Percentiles rank a stretch among this genome's conserved stretches.
These are phyloP conservation scores for Triticum aestivum DNA, from an alignment of 176 grass and related monocot genomes.

Conservation along the genomic window DNA sequence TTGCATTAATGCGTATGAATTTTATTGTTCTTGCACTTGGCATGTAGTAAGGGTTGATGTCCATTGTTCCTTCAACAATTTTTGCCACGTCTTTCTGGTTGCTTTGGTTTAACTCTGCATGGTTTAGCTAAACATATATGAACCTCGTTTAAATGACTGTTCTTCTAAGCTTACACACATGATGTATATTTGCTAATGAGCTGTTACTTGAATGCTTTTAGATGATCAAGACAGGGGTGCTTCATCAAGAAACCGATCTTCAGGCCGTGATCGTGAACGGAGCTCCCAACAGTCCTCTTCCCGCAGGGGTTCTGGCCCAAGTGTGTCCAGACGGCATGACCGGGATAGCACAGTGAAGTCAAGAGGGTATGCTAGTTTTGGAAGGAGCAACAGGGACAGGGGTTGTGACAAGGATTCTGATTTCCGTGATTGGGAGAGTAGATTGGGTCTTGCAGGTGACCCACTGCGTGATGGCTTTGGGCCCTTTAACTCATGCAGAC, in stretches of 20 bases:
- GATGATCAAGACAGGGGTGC: conserved; percentile 30
- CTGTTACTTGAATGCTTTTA: conserved; percentile 33
- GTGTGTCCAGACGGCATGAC: conserved; percentile 41
- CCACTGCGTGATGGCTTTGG: conserved; percentile 38
- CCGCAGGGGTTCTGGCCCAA: conserved; percentile 41
- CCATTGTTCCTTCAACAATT: neutral
- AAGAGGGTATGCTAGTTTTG: conserved; percentile 67
- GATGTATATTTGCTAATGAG: conserved; percentile 26
- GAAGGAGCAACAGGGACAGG: conserved; percentile 57
- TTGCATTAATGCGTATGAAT: neutral
- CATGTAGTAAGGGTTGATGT: neutral
- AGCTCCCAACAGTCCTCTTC: conserved; percentile 45
- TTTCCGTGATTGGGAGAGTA: conserved; percentile 46
- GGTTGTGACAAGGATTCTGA: conserved; percentile 47
- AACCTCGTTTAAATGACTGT: neutral
- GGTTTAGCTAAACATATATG: neutral
- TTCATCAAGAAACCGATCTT: conserved; percentile 50
- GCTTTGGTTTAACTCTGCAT: neutral
- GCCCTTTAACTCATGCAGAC: conserved; percentile 49
- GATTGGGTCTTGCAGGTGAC: conserved; percentile 45
- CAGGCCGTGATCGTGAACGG: conserved; percentile 36
- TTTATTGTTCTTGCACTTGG: conserved; percentile 17
- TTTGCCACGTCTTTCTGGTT: neutral
- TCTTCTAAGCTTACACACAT: neutral
- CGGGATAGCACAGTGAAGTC: conserved; percentile 43